These are phyloP conservation scores for Pulveroboletus sp. DNA, from an alignment of 1,284 basidiomycete species.

Conservation along the genomic window DNA sequence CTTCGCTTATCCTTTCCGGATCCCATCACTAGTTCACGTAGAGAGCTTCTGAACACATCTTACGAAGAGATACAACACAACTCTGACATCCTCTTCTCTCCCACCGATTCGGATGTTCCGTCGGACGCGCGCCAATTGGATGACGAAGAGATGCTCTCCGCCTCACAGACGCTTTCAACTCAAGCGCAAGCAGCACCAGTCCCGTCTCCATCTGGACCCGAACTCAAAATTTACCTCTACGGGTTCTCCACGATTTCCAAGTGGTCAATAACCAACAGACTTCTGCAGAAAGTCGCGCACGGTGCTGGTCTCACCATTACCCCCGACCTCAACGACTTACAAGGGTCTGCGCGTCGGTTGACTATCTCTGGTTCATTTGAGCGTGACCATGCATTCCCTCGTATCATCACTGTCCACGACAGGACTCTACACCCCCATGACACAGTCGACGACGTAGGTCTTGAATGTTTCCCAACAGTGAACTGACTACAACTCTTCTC, in stretches of 20 bases:
- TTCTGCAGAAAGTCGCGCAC: conserved; percentile 48
- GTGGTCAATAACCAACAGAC: conserved; percentile 55
- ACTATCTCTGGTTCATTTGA: conserved; percentile 27
- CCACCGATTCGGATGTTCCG: conserved; percentile 19
- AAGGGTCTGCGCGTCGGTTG: conserved; percentile 26
- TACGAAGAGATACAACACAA: conserved; percentile 30
- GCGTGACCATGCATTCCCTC: conserved; percentile 29
- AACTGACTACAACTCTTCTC: conserved; percentile 46
- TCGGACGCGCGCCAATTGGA: conserved; percentile 18
- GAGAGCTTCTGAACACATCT: conserved; percentile 36
- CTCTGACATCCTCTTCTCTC: conserved; percentile 17
- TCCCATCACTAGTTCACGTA: conserved; percentile 66
- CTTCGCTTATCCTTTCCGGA: conserved; percentile 76
- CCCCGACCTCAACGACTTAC: conserved; percentile 21
- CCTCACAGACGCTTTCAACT: conserved; percentile 14
- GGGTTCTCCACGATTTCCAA: conserved; percentile 56
- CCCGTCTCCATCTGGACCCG: conserved; percentile 34
- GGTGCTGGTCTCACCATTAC: conserved; percentile 32
- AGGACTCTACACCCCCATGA: conserved; percentile 44
- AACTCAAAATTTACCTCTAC: conserved; percentile 63
- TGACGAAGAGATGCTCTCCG: conserved; percentile 31
- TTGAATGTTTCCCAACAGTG: conserved; percentile 31
- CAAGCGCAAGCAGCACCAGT: conserved; percentile 36
- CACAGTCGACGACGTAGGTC: conserved; percentile 48
- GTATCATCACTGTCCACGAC: conserved; percentile 53